phyloP scores from a whole-genome alignment of 2,329 filamentous ascomycete genomes.

The Aspergillus pseudotamarii region DNA sequence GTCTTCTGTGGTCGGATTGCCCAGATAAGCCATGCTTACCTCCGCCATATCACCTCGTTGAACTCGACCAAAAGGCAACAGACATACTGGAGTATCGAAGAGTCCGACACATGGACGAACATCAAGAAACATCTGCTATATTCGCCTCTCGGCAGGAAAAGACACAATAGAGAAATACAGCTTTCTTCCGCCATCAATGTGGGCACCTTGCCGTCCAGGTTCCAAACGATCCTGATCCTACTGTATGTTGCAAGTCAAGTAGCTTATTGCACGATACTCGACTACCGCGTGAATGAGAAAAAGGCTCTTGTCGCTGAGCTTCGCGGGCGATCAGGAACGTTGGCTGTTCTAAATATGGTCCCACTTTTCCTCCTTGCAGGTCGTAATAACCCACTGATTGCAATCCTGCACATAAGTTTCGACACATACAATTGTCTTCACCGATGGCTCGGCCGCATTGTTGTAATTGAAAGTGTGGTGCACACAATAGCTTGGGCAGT shows the following conservation, averaged over 20 bases:
- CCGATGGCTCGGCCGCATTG: conserved; percentile 78
- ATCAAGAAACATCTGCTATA: conserved; percentile 53
- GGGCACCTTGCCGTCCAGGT: conserved; percentile 77
- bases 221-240: conserved; percentile 70
- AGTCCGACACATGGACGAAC: conserved; percentile 43
- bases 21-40: conserved; percentile 48
- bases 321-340: conserved; percentile 79
- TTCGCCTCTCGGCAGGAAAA: conserved; percentile 71
- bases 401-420: conserved; percentile 81
- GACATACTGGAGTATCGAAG: conserved; percentile 49
- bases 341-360: conserved; percentile 88
- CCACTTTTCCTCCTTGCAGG: conserved; percentile 86
- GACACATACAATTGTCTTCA: conserved; percentile 94
- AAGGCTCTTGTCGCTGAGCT: conserved; percentile 74
- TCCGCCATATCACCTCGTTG: conserved; percentile 47
- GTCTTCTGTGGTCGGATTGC: conserved; percentile 45
- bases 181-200: conserved; percentile 69
- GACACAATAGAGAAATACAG: conserved; percentile 76
- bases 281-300: conserved; percentile 46
- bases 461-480: conserved; percentile 69
- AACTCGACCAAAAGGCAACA: conserved; percentile 42
- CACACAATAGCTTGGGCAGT: conserved; percentile 78
- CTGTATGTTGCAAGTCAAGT: conserved; percentile 73
- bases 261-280: conserved; percentile 65
- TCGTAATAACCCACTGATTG: conserved; percentile 90